Percentiles rank a stretch among this genome's conserved stretches.
Conservation (phyloP, 1,284 basidiomycete species). For the Pyrrhoderma noxium region DNA sequence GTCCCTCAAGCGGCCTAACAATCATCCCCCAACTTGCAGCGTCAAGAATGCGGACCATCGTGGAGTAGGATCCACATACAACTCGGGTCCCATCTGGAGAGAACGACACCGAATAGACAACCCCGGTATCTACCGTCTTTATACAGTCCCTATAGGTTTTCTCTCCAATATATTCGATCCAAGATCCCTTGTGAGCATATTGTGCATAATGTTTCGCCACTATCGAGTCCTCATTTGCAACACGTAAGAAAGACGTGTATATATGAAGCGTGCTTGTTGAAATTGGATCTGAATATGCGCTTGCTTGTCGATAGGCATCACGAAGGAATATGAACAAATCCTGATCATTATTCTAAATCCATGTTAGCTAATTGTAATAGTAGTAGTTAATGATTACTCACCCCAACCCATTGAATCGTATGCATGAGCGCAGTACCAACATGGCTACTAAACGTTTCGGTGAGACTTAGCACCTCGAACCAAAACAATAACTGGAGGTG, state of each 20-base stretch:
- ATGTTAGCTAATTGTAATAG: too few species aligned
- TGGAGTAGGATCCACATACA: slow-evolving; percentile 19
- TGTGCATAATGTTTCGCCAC: not conserved
- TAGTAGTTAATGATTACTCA: not conserved
- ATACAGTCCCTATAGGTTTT: too few species aligned
- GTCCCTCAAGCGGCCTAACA: slow-evolving; percentile 4
- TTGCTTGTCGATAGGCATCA: too few species aligned
- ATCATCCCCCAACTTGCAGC: slow-evolving; percentile 8
- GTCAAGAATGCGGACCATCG: slow-evolving; percentile 19
- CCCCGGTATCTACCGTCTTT: too few species aligned
- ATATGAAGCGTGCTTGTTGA: too few species aligned
- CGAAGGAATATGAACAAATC: too few species aligned
- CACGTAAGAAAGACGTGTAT: too few species aligned
- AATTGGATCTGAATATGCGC: too few species aligned
- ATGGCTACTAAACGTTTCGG: not conserved
- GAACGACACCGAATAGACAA: not conserved
- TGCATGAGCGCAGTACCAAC: not conserved
- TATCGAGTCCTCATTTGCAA: not conserved
- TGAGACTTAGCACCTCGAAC: slow-evolving; percentile 3
- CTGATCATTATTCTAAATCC: too few species aligned
- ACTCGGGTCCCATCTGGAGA: slow-evolving; percentile 21
- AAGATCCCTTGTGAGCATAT: not conserved
- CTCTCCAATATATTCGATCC: too few species aligned
- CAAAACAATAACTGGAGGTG: not conserved
- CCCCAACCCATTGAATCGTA: too few species aligned